Base-by-base conservation (phyloP, 2,329 filamentous ascomycete species). In the Pseudogymnoascus sp. region DNA sequence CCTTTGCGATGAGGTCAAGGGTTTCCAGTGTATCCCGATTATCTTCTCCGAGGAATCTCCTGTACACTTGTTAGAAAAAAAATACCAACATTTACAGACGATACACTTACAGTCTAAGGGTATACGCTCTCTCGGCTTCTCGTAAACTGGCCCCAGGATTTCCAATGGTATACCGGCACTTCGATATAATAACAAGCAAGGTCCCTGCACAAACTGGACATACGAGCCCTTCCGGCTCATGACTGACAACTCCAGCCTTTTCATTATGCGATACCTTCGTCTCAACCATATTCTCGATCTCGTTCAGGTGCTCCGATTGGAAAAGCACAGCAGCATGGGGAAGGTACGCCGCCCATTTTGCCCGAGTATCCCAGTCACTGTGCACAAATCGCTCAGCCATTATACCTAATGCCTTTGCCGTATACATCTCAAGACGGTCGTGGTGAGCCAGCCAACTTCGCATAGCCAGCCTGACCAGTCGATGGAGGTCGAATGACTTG, bases 381-480 rank as follows among this genome's bases (percentile, higher is more conserved):
- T 47, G 41, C 22, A 47, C 41, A 22, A 28, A 47, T n/a, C 41
- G 41, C 7, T 47, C 41, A 28, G 41, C 14, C 41, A 47, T 47
- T 7, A 47, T 47, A 2, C 41, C 41, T 25, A 47, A 9, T 28
- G 41, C 41, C 22, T 47, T 47, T 47, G 41, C 41, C 41, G 41
- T 47, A 5, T n/a, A 47, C 41, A 47, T 25, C 41, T 47, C 41
- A 47, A 47, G 41, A 9, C 41, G 41, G 12, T 28, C 41, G 25
- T 28, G 41, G 2, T 47, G 41, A 20, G 41, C 35, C 2, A 75
- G 58, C 73, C 73, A 75, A 37, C 65, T 69, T 28, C 69, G 63
- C 28, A 66, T 72, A 7, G 72, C 70, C 11, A 74, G 59, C 57
- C 72, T 70, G 7, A 75, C 73, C 4, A 75, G 68, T n/a, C 67